These are phyloP conservation scores for Ceraceosorus bombacis DNA, from an alignment of 1,284 basidiomycete genomes.

Conservation along the genomic window DNA sequence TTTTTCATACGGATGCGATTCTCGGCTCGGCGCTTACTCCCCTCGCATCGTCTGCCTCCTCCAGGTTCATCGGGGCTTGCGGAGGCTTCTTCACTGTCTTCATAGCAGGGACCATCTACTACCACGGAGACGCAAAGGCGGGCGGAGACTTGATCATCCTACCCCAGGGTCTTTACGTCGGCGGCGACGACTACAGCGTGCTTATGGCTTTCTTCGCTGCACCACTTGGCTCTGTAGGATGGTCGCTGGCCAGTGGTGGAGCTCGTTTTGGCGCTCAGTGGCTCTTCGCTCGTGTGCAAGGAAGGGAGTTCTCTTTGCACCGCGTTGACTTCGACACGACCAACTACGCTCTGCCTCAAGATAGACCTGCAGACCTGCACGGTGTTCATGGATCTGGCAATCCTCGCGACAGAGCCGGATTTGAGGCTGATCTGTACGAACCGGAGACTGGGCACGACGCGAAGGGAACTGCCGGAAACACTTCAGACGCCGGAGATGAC, in stretches of 20 bases:
- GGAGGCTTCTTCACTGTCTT: slow-evolving; percentile 48
- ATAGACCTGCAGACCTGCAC: slow-evolving; percentile 28
- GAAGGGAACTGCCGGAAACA: no score
- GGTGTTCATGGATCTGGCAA: slow-evolving; percentile 31
- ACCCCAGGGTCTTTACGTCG: slow-evolving; percentile 42
- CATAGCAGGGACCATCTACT: slow-evolving; percentile 44
- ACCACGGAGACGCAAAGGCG: slow-evolving; percentile 26
- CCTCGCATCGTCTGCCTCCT: not conserved
- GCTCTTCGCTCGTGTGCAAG: slow-evolving; percentile 22
- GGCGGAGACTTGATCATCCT: slow-evolving; percentile 39
- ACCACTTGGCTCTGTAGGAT: slow-evolving; percentile 41
- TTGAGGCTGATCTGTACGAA: no score
- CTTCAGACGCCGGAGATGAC: no score
- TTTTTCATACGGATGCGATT: not conserved
- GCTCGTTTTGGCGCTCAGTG: slow-evolving; percentile 22
- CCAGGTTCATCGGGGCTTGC: slow-evolving; percentile 40
- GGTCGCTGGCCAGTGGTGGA: slow-evolving; percentile 32
- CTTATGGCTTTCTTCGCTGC: slow-evolving; percentile 46
- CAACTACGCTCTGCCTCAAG: slow-evolving; percentile 34
- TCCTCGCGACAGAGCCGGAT: slow-evolving; percentile 23
- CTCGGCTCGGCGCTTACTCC: not conserved
- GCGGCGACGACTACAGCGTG: slow-evolving; percentile 37
- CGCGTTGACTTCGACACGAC: slow-evolving; percentile 23
- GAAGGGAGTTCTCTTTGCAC: slow-evolving; percentile 27
- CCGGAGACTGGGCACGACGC: no score